Conservation (phyloP, 2,329 filamentous ascomycete genomes). For the Aspergillus sp. region DNA sequence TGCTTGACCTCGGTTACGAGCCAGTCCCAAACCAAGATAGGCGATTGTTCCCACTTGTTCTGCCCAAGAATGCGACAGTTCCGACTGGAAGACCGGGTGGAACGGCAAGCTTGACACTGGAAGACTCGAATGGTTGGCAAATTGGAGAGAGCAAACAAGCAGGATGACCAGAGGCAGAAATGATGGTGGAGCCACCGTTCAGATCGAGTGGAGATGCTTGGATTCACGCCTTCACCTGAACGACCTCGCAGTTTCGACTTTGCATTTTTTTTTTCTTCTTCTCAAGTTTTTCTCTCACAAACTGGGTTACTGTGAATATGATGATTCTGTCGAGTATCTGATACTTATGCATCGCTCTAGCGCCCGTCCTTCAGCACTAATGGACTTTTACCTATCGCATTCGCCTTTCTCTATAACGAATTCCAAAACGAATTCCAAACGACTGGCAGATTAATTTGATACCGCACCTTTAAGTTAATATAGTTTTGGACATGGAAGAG, state of each 20-base stretch:
- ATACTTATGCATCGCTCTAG: neutral
- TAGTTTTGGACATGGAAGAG: conserved; percentile 5
- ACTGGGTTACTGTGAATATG: neutral
- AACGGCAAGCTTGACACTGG: neutral
- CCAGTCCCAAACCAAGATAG: neutral
- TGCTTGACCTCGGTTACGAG: conserved; percentile 5
- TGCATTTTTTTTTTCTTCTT: neutral
- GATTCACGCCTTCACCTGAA: neutral
- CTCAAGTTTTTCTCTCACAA: neutral
- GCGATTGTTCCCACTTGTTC: too few species aligned
- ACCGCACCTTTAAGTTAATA: neutral
- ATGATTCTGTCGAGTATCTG: neutral
- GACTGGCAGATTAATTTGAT: neutral
- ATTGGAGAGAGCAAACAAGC: neutral
- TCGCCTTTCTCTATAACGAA: neutral
- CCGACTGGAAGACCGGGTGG: conserved; percentile 2
- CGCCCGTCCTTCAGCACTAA: neutral
- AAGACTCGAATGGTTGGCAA: neutral
- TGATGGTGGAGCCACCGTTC: too few species aligned
- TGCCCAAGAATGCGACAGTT: neutral
- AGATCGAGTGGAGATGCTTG: too few species aligned
- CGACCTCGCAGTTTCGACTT: neutral
- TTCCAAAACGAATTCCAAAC: neutral
- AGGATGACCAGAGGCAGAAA: neutral
- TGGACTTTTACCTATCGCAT: neutral